phyloP scores from a whole-genome alignment of 148 eudicot genomes.

The Talinum fruticosum region DNA sequence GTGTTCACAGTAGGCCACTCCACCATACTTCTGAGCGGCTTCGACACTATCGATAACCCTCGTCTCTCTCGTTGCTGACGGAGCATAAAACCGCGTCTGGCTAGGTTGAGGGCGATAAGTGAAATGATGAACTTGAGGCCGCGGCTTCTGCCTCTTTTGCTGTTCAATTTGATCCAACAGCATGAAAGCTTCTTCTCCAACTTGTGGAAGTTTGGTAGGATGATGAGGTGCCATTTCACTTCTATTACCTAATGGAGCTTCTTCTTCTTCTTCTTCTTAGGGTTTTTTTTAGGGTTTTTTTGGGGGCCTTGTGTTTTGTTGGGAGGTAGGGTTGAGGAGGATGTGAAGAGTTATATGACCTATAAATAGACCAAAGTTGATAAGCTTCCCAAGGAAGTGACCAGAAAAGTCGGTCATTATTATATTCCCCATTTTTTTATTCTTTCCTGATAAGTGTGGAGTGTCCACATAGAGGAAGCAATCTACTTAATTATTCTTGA shows the following conservation, averaged over 20 bases:
- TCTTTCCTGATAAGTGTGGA: background rate
- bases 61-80: background rate
- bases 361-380: constrained; percentile 1
- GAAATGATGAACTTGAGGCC: background rate
- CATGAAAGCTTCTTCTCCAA: constrained; percentile 16
- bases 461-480: background rate
- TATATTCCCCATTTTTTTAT: background rate
- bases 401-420: background rate
- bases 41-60: background rate
- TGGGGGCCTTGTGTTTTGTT: background rate
- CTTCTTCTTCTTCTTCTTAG: background rate
- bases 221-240: constrained; percentile 19
- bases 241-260: background rate
- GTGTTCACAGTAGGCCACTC: background rate
- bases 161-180: constrained; percentile 10
- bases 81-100: background rate
- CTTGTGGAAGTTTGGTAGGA: constrained; percentile 8
- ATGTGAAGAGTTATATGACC: background rate
- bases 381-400: background rate
- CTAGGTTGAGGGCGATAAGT: background rate
- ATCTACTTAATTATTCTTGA: background rate
- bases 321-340: background rate
- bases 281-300: background rate
- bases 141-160: too few relatives aligned
- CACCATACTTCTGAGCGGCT: constrained; percentile 7